Conservation (phyloP, 257 asterid species). For the Verbascum thapsus region DNA sequence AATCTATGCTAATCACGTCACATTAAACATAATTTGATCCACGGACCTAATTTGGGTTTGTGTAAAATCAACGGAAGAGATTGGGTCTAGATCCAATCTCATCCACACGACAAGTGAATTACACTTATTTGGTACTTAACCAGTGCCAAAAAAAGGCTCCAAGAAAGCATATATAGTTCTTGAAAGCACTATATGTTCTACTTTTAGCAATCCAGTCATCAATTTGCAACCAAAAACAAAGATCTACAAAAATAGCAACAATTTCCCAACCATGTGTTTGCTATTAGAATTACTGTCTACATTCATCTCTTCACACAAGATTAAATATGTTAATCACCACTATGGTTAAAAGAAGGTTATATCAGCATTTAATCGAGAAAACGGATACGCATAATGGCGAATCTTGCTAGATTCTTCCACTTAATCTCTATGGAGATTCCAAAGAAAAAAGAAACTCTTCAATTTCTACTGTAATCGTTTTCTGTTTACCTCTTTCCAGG, state of each 20-base stretch:
- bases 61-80: too few relatives aligned
- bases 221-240: neutral
- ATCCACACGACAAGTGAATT: too few relatives aligned
- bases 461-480: slow-evolving; percentile 10
- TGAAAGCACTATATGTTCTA: too few relatives aligned
- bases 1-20: too few relatives aligned
- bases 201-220: neutral
- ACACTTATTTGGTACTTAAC: too few relatives aligned
- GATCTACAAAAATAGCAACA: neutral
- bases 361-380: neutral
- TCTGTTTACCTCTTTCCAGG: neutral
- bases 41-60: too few relatives aligned
- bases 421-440: too few relatives aligned
- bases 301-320: slow-evolving; percentile 34
- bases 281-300: slow-evolving; percentile 25
- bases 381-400: slow-evolving; percentile 3
- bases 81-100: too few relatives aligned
- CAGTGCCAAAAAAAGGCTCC: too few relatives aligned
- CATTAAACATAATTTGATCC: too few relatives aligned
- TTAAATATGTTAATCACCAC: slow-evolving; percentile 27
- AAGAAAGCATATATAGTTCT: too few relatives aligned
- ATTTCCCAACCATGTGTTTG: too few relatives aligned
- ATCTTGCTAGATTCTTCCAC: slow-evolving; percentile 7
- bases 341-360: slow-evolving; percentile 28
- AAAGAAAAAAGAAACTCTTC: slow-evolving; percentile 7